Conservation (phyloP, 306 rosid species). For the Quercus parvula region DNA sequence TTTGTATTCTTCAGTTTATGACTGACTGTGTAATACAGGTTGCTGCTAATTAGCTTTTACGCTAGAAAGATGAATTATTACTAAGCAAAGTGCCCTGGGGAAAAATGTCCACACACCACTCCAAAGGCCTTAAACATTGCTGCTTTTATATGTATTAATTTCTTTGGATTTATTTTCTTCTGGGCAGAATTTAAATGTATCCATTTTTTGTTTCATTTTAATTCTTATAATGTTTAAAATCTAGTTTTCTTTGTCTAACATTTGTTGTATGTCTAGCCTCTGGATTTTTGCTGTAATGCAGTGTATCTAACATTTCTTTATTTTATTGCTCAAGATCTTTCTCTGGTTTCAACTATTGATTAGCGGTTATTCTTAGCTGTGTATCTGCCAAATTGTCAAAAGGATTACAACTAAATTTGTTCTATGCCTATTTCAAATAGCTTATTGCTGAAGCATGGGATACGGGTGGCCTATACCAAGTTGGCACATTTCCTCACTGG, state of each 20-base stretch:
- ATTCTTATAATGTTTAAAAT: too few relatives aligned
- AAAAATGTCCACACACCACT: background rate
- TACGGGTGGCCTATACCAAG: conserved; percentile 95
- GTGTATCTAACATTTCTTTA: background rate
- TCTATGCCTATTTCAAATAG: conserved; percentile 41
- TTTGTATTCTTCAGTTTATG: too few relatives aligned
- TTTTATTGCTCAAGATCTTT: background rate
- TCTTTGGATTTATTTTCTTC: background rate
- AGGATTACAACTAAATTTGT: conserved; percentile 2
- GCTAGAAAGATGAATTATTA: background rate
- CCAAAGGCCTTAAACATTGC: background rate
- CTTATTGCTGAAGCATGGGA: conserved; percentile 99
- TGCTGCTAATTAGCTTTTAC: background rate
- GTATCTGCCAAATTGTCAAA: background rate
- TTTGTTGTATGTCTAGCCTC: background rate
- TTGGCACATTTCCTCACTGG: conserved; percentile 95
- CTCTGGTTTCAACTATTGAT: background rate
- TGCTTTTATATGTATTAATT: background rate
- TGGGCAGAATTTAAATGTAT: background rate
- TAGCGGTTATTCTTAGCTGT: conserved; percentile 16
- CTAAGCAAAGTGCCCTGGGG: background rate
- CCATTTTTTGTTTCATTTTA: background rate
- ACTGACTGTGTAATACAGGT: background rate
- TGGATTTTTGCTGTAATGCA: background rate
- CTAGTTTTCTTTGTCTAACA: background rate